Conservation (phyloP, 1,284 basidiomycete genomes). For the Pseudozyma hubeiensis region DNA sequence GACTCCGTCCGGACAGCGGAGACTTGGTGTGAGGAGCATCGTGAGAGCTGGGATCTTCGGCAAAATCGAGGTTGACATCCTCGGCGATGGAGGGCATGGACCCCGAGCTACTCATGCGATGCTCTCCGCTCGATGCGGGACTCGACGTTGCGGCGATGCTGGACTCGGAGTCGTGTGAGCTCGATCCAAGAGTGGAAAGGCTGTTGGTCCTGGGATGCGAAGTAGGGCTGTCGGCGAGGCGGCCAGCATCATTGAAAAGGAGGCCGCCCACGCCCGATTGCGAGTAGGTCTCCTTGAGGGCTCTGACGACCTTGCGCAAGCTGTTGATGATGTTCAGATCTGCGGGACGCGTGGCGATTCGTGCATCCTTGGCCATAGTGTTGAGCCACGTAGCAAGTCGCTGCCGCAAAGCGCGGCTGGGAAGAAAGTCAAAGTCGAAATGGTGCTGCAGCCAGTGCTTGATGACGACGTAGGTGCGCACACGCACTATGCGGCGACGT, state of each 20-base stretch:
- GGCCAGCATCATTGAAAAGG: constrained; percentile 42
- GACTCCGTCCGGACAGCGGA: constrained; percentile 5
- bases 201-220: constrained; percentile 31
- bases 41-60: constrained; percentile 28
- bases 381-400: constrained; percentile 60
- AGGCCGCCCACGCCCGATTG: constrained; percentile 52
- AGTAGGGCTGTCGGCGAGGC: constrained; percentile 18
- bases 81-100: constrained; percentile 21
- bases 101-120: constrained; percentile 11
- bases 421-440: constrained; percentile 62
- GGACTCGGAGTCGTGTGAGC: constrained; percentile 29
- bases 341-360: constrained; percentile 30
- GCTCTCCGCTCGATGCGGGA: constrained; percentile 14
- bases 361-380: constrained; percentile 37
- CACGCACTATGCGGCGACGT: constrained; percentile 57
- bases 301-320: constrained; percentile 54
- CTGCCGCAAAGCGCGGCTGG: constrained; percentile 50
- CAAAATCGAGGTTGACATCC: constrained; percentile 44
- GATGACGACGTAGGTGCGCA: constrained; percentile 62
- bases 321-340: constrained; percentile 55
- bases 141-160: constrained; percentile 3
- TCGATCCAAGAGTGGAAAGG: constrained; percentile 31
- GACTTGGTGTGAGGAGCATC: constrained; percentile 17
- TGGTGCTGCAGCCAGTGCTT: constrained; percentile 62
- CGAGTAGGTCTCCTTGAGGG: constrained; percentile 57